Base-by-base conservation (phyloP, 2,329 filamentous ascomycete species). In the Colletotrichum trifolii region DNA sequence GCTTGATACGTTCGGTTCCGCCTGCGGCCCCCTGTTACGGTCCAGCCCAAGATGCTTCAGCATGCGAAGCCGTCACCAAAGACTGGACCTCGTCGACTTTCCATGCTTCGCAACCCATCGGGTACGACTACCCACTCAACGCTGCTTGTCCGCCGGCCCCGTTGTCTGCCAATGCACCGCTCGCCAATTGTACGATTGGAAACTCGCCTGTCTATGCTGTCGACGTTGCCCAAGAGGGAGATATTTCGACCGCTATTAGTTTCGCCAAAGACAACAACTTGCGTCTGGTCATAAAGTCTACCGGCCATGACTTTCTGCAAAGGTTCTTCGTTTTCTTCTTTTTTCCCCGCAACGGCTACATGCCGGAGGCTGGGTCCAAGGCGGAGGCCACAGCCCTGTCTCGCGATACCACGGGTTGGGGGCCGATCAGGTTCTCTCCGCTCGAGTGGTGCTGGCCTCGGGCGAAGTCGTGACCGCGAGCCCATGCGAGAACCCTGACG, bases 321-420 rank as follows among this genome's bases (percentile, higher is more conserved):
- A 62, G 59, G 52, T 55, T 6, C 35, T 10, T 42, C 45, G 34
- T 43, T 10, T 25, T 4, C 34, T 15, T 8, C 12, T 13, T 3
- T 9, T 15, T 12, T 15, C 13, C 25, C 25, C 17, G 50, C 17
- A 8, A 15, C 13, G n/a, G 11, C 17, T n/a, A 15, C n/a, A 25
- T 25, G 25, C 81, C 0, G 86, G 85, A 9, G 86, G 86, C 1
- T 89, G 83, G 67, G 79, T 75, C 0, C 81, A 84, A 71, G 85
- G 84, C 3, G 85, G 84, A n/a, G 86, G 86, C 0, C 85, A 87
- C 67, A 80, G 78, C 0, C 71, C 79, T 0, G 73, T 87, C 1
- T 73, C 71, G 7, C 80, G 79, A 0, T 71, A 69, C 5, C 82
- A 82, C 8, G 75, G 73, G 13, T 67, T 76, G 11, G 73, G 72